Conservation (phyloP, 805 yeast genomes). For the Cyberlindnera mycetangii region DNA sequence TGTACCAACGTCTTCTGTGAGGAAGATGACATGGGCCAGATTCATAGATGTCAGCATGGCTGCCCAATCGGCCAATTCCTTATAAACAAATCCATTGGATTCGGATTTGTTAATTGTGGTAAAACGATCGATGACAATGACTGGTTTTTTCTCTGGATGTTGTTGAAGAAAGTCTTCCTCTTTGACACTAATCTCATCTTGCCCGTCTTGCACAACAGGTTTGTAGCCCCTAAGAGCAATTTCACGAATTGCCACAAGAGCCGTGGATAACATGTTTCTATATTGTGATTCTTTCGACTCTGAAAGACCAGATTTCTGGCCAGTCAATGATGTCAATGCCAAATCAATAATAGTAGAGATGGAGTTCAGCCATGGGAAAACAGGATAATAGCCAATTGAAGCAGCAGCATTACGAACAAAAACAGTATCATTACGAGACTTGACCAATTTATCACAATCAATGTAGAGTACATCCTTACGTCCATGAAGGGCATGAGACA, state of each 20-base stretch:
- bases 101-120: slow-evolving; percentile 52
- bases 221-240: slow-evolving; percentile 50
- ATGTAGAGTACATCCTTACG: slow-evolving; percentile 62
- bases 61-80: slow-evolving; percentile 86
- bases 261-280: slow-evolving; percentile 71
- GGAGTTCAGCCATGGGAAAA: slow-evolving; percentile 88
- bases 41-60: slow-evolving; percentile 71
- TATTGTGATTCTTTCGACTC: slow-evolving; percentile 81
- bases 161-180: slow-evolving; percentile 83
- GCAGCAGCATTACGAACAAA: slow-evolving; percentile 66
- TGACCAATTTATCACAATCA: slow-evolving; percentile 75
- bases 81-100: slow-evolving; percentile 62
- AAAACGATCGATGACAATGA: slow-evolving; percentile 77
- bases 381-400: slow-evolving; percentile 88
- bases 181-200: slow-evolving; percentile 38
- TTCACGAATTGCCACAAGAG: slow-evolving; percentile 70
- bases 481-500: slow-evolving; percentile 59
- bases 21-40: slow-evolving; percentile 83
- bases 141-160: slow-evolving; percentile 83
- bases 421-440: slow-evolving; percentile 69
- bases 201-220: slow-evolving; percentile 31
- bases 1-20: slow-evolving; percentile 83
- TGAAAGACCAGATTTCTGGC: slow-evolving; percentile 87
- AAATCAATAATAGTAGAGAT: slow-evolving; percentile 78
- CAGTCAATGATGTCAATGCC: slow-evolving; percentile 85